A percentile compares a stretch with the other conserved stretches of the same genome.
phyloP scores from a whole-genome alignment of 345 rosid species.

The Mercurialis annua region DNA sequence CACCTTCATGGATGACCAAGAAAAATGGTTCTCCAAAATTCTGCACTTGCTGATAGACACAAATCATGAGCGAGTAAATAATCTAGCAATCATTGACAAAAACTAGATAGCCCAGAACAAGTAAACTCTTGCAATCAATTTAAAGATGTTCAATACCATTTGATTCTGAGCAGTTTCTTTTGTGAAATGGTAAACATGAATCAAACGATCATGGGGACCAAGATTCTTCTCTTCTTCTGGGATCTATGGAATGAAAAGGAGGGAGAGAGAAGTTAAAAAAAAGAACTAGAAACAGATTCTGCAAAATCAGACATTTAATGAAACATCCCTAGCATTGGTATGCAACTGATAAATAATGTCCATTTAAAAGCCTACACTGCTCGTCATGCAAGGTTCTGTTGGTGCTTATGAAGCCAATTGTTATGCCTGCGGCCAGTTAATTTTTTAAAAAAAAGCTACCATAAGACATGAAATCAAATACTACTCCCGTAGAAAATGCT shows the following conservation, averaged over 20 bases:
- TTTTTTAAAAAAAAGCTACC: not conserved
- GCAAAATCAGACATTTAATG: not conserved
- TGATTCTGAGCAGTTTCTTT: conserved; percentile 80
- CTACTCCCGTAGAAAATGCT: not conserved
- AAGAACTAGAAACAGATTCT: not conserved
- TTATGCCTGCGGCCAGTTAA: not conserved
- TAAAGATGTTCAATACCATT: conserved; percentile 33
- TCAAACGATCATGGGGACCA: conserved; percentile 83
- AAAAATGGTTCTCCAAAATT: conserved; percentile 98
- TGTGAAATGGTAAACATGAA: conserved; percentile 88
- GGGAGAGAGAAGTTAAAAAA: not conserved
- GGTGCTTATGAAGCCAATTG: not conserved
- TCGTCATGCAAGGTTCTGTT: not conserved
- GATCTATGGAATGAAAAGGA: conserved; percentile 38
- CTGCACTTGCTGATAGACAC: conserved; percentile 60
- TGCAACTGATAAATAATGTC: not conserved
- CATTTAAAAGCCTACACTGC: not conserved
- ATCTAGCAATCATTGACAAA: not conserved
- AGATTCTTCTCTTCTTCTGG: conserved; percentile 96
- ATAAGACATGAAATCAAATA: not conserved
- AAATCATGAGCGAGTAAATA: not conserved
- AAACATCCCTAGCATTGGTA: not conserved
- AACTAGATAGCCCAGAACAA: not conserved
- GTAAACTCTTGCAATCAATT: not conserved
- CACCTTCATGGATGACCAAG: conserved; percentile 90